These are phyloP conservation scores for Aristolochia californica DNA, from an alignment of 164 flowering plant species.

Conservation along the genomic window DNA sequence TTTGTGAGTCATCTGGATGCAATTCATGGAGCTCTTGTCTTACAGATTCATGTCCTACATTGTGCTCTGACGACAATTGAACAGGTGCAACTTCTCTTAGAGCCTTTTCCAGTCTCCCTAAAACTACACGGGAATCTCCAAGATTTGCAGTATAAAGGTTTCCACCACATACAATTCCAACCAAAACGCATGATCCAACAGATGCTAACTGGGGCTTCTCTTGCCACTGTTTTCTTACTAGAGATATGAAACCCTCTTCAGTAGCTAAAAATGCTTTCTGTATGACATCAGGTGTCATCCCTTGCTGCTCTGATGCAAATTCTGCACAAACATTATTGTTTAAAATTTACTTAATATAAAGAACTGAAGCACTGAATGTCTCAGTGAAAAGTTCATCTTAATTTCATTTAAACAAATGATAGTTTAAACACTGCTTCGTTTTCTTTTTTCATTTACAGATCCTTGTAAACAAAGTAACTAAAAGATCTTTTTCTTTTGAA, in stretches of 20 bases:
- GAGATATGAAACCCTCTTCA: slow-evolving; percentile 62
- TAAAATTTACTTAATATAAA: background rate
- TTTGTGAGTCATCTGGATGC: slow-evolving; percentile 93
- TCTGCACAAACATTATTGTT: slow-evolving; percentile 34
- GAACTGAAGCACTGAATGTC: background rate
- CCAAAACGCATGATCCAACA: slow-evolving; percentile 90
- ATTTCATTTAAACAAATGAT: too few species aligned
- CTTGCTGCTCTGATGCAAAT: slow-evolving; percentile 46
- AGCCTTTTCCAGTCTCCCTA: slow-evolving; percentile 51
- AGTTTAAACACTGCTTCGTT: too few species aligned
- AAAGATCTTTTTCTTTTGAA: too few species aligned
- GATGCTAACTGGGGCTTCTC: slow-evolving; percentile 72
- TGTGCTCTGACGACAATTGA: slow-evolving; percentile 81
- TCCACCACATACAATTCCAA: slow-evolving; percentile 68
- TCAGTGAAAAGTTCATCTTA: background rate
- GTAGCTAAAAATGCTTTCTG: slow-evolving; percentile 59
- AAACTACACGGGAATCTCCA: slow-evolving; percentile 85
- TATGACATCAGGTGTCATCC: slow-evolving; percentile 63
- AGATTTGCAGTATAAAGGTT: slow-evolving; percentile 66
- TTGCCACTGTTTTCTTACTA: slow-evolving; percentile 57
- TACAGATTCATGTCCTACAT: slow-evolving; percentile 71
- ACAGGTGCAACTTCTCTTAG: slow-evolving; percentile 45
- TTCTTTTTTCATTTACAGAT: too few species aligned
- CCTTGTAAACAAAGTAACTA: too few species aligned
- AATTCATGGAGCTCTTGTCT: slow-evolving; percentile 56